Conservation (phyloP, 805 yeast genomes). For the Spathaspora sp. region DNA sequence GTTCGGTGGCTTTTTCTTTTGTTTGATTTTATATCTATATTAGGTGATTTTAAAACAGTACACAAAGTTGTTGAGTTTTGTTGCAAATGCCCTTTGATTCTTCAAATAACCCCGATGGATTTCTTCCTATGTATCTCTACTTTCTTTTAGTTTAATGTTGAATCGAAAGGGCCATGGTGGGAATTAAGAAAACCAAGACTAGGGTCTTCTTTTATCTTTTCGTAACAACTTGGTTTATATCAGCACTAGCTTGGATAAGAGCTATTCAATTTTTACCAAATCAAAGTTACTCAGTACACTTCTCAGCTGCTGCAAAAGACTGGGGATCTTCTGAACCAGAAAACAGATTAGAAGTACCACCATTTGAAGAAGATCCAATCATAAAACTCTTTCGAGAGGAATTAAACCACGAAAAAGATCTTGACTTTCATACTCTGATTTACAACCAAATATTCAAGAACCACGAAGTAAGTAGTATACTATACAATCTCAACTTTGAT, state of each 20-base stretch:
- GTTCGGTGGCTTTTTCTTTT: background rate
- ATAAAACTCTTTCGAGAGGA: background rate
- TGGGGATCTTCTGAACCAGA: background rate
- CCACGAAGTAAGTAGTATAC: conserved; percentile 16
- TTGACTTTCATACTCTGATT: conserved; percentile 14
- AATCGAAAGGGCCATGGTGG: background rate
- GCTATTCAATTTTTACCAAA: background rate
- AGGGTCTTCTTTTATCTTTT: background rate
- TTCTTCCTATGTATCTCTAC: background rate
- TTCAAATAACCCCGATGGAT: too few species aligned
- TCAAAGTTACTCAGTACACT: background rate
- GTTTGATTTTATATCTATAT: background rate
- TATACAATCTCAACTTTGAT: conserved; percentile 10
- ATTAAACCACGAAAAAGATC: background rate
- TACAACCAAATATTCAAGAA: conserved; percentile 19
- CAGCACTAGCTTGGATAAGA: background rate
- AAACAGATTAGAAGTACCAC: background rate
- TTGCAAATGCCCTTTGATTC: too few species aligned
- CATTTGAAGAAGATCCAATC: background rate
- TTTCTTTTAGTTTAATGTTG: background rate
- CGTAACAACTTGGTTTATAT: background rate
- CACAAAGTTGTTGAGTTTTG: too few species aligned
- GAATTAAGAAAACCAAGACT: background rate
- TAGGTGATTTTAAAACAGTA: too few species aligned
- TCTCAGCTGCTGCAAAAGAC: background rate